Evolutionary conservation across 2,329 filamentous ascomycete species (phyloP).

Genomic region (Apiospora saccharicola): DNA sequence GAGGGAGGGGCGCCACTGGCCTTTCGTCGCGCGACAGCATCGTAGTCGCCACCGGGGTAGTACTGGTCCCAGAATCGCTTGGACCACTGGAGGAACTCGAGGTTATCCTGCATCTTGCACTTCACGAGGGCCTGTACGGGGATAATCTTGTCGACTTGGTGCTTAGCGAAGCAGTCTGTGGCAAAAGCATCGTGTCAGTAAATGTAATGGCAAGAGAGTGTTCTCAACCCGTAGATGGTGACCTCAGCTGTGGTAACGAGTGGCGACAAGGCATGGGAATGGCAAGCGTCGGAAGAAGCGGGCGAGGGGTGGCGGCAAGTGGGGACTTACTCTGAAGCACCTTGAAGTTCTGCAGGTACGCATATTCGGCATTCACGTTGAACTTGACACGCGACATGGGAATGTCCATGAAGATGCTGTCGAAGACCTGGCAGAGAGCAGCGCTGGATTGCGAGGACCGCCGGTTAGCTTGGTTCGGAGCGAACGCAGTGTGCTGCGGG

Average conservation of each 20-base stretch:
- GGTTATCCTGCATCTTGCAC: slow-evolving; percentile 99
- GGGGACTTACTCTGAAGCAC: slow-evolving; percentile 83
- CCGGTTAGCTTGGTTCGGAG: slow-evolving; percentile 5
- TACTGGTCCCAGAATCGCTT: slow-evolving; percentile 99
- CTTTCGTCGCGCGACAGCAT: slow-evolving; percentile 85
- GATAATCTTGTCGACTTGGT: slow-evolving; percentile 88
- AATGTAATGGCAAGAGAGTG: background rate
- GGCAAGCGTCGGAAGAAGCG: slow-evolving; percentile 1
- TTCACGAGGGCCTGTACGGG: slow-evolving; percentile 90
- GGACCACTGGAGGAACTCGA: slow-evolving; percentile 97
- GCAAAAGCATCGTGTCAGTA: slow-evolving; percentile 24
- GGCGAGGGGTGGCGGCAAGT: slow-evolving; percentile 21
- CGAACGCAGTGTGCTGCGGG: background rate
- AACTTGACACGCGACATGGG: slow-evolving; percentile 98
- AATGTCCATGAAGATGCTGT: slow-evolving; percentile 96
- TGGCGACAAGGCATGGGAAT: background rate
- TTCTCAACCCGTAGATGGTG: background rate
- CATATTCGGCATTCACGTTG: slow-evolving; percentile 96
- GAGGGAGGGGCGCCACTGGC: slow-evolving; percentile 67
- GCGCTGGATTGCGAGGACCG: slow-evolving; percentile 65
- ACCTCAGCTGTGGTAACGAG: too few species aligned
- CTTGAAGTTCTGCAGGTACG: slow-evolving; percentile 99
- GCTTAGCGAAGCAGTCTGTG: slow-evolving; percentile 81
- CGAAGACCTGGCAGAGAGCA: slow-evolving; percentile 95
- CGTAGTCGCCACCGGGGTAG: slow-evolving; percentile 96